Base-by-base conservation (phyloP, 495 filamentous ascomycete species). In the Acidomyces sp. region DNA sequence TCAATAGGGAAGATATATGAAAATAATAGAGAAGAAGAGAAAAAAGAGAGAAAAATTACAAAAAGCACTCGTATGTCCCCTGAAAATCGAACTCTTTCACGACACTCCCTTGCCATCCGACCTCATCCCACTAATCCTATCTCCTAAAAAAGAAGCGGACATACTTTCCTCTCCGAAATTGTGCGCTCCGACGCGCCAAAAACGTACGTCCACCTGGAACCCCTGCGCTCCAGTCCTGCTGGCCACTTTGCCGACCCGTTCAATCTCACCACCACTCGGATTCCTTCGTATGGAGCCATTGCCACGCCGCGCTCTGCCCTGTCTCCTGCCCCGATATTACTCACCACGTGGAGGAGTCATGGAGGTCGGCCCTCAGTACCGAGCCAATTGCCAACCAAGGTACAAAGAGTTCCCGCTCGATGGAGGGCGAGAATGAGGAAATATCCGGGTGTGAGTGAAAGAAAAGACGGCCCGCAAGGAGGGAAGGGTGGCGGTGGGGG, bases 111-210 rank as follows among this genome's bases (percentile, higher is more conserved):
- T 16, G 17, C n/a, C 7, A 4, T 23, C 25, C 3, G 23, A 1
- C 12, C 3, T 25, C 16, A 12, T 34, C 6, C 35, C 13, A 15
- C 38, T n/a, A 38, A 28, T 23, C 21, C 18, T 34, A 56, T n/a
- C n/a, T n/a, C n/a, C n/a, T n/a, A n/a, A n/a, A n/a, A n/a, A n/a
- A n/a, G n/a, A n/a, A n/a, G n/a, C n/a, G n/a, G 55, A 35, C 47
- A 53, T 40, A 26, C 28, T 16, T 49, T 47, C 20, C 44, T 59
- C 41, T 55, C 51, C 41, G 46, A 54, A 35, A 58, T 58, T 49
- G 55, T 53, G 29, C 40, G 43, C 28, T n/a, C 43, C 18, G 53
- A 60, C 39, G 57, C 48, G 27, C 15, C 31, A 11, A 25, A 35
- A n/a, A 46, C 47, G 43, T 52, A 37, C 15, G 33, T 18, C n/a